phyloP scores from a whole-genome alignment of 2,329 filamentous ascomycete genomes.

The Coleophoma eucalyptorum region DNA sequence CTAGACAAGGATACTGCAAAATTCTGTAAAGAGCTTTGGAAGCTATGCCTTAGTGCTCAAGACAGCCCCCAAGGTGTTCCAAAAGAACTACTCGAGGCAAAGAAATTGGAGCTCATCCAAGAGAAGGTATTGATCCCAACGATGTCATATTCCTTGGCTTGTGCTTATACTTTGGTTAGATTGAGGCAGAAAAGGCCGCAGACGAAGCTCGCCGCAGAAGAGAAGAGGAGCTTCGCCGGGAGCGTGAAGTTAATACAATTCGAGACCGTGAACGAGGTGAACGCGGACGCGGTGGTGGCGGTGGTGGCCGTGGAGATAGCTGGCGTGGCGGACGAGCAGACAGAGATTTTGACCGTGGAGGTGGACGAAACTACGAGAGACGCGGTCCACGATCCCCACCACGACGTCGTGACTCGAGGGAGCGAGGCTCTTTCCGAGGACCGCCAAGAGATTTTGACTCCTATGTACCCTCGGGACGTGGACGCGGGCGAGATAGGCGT shows the following conservation, averaged over 20 bases:
- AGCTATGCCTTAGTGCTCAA: constrained; percentile 85
- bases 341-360: constrained; percentile 38
- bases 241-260: constrained; percentile 65
- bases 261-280: constrained; percentile 61
- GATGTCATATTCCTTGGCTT: too few species aligned
- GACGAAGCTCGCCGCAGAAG: constrained; percentile 70
- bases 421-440: constrained; percentile 27
- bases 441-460: constrained; percentile 24
- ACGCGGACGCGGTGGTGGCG: constrained; percentile 43
- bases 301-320: constrained; percentile 42
- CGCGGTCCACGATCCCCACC: constrained; percentile 38
- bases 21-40: constrained; percentile 95
- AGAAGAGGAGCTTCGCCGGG: constrained; percentile 67
- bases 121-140: constrained; percentile 66
- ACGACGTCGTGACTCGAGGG: constrained; percentile 31
- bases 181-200: constrained; percentile 77
- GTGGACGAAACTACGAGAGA: constrained; percentile 34
- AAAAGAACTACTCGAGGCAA: constrained; percentile 90
- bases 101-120: constrained; percentile 91
- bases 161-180: constrained; percentile 39
- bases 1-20: constrained; percentile 84
- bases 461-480: constrained; percentile 26
- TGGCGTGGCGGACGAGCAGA: constrained; percentile 46
- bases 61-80: constrained; percentile 85
- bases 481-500: constrained; percentile 21